phyloP scores from a whole-genome alignment of 2,329 filamentous ascomycete species.

The Scedosporium boydii region DNA sequence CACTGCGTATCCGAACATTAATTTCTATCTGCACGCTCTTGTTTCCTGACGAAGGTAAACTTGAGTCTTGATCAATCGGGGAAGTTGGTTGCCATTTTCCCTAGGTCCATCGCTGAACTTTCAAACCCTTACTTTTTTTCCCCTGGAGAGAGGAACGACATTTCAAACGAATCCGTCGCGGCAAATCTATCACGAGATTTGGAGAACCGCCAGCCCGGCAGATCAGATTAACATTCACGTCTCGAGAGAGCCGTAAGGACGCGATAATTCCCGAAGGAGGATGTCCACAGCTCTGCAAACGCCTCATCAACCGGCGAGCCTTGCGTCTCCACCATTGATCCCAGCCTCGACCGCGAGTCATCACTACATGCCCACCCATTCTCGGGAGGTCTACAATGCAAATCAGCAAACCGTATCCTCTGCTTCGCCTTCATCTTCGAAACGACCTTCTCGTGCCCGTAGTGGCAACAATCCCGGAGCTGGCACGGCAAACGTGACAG shows the following conservation, averaged over 20 bases:
- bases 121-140: neutral
- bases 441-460: conserved; percentile 42
- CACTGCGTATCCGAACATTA: neutral
- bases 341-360: conserved; percentile 34
- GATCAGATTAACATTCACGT: neutral
- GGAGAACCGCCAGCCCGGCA: neutral
- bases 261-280: conserved; percentile 32
- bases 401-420: conserved; percentile 31
- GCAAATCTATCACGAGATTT: neutral
- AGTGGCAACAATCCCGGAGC: conserved; percentile 30
- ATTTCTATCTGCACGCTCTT: neutral
- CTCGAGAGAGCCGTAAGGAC: neutral
- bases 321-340: conserved; percentile 38
- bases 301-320: conserved; percentile 42
- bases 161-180: neutral
- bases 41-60: neutral
- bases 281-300: conserved; percentile 56
- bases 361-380: conserved; percentile 42
- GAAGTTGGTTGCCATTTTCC: no score
- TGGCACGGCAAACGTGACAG: conserved; percentile 20
- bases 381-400: conserved; percentile 49
- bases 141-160: neutral
- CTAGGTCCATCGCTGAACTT: neutral
- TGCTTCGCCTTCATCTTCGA: conserved; percentile 40
- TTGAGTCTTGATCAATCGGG: no score